Evolutionary conservation across 2,329 filamentous ascomycete genomes (phyloP).

Genomic region (Sporothrix inflata): DNA sequence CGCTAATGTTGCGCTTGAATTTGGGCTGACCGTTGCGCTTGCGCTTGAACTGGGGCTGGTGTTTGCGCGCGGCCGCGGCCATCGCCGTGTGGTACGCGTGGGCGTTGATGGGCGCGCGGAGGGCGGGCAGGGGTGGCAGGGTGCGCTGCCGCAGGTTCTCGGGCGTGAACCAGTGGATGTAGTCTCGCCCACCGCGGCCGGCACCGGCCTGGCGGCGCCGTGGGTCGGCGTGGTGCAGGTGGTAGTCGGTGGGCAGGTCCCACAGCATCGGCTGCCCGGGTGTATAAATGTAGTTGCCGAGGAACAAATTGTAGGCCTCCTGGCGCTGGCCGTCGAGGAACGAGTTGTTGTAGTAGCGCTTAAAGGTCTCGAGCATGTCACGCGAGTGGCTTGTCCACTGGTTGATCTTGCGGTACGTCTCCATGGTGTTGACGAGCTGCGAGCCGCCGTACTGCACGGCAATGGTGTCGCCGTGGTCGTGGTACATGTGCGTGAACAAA

Average conservation of each 20-base stretch:
- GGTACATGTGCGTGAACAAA: constrained; percentile 97
- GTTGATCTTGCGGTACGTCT: constrained; percentile 97
- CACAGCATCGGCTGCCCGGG: constrained; percentile 93
- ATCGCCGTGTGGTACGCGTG: constrained; percentile 37
- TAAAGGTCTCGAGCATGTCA: constrained; percentile 99
- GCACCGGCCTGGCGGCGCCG: constrained; percentile 62
- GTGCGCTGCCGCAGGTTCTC: constrained; percentile 66
- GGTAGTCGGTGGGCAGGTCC: constrained; percentile 94
- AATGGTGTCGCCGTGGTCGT: constrained; percentile 96
- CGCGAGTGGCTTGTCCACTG: constrained; percentile 97
- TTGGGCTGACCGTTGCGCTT: constrained; percentile 20
- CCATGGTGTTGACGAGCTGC: constrained; percentile 98
- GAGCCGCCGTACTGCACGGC: constrained; percentile 97
- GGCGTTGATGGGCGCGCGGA: constrained; percentile 51
- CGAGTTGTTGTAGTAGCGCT: constrained; percentile 95
- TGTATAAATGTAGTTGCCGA: constrained; percentile 90
- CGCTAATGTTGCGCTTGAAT: not conserved
- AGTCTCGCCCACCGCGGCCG: constrained; percentile 51
- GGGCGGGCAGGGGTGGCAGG: constrained; percentile 52
- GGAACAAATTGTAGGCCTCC: constrained; percentile 95
- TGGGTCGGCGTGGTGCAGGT: constrained; percentile 88
- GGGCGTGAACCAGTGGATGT: constrained; percentile 88
- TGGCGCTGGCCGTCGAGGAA: constrained; percentile 97
- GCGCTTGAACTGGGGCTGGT: constrained; percentile 14
- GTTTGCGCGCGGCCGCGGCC: not conserved